Percentiles rank a stretch among this genome's conserved stretches.
These are phyloP conservation scores for Alliaria petiolata DNA, from an alignment of 345 rosid genomes.

Conservation along the genomic window DNA sequence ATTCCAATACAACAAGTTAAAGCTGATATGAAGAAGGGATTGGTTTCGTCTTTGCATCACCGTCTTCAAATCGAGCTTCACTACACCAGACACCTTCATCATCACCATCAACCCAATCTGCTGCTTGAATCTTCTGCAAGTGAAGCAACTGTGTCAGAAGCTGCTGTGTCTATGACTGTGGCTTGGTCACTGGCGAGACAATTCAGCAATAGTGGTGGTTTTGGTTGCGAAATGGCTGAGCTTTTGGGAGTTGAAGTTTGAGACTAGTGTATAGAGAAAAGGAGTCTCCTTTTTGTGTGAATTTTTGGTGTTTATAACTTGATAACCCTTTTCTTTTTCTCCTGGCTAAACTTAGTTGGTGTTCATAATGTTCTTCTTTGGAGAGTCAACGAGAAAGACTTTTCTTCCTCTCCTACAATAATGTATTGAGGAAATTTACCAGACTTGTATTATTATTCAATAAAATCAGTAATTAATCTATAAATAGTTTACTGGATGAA, in stretches of 20 bases:
- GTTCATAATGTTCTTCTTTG: conserved; percentile 11
- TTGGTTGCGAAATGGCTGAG: conserved; percentile 25
- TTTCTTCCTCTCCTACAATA: conserved; percentile 11
- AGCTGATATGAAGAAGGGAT: conserved; percentile 85
- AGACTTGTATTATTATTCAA: not conserved
- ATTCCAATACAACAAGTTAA: conserved; percentile 84
- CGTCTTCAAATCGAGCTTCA: conserved; percentile 90
- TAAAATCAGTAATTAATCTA: not conserved
- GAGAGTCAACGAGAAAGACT: not conserved
- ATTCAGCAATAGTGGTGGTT: conserved; percentile 27
- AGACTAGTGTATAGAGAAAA: conserved; percentile 27
- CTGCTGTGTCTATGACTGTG: conserved; percentile 13
- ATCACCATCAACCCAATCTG: not conserved
- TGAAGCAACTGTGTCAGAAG: conserved; percentile 19
- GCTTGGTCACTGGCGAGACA: conserved; percentile 13
- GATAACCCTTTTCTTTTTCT: not conserved
- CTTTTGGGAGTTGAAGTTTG: conserved; percentile 23
- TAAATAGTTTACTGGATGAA: no score
- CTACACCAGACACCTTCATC: conserved; percentile 45
- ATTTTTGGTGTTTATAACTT: conserved; percentile 18
- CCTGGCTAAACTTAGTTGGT: not conserved
- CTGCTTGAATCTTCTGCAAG: conserved; percentile 11
- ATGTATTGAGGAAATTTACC: conserved; percentile 12
- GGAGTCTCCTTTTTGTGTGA: not conserved
- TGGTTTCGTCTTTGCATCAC: conserved; percentile 75